Conservation (phyloP, 768 basidiomycete genomes). For the Suillus paluster region DNA sequence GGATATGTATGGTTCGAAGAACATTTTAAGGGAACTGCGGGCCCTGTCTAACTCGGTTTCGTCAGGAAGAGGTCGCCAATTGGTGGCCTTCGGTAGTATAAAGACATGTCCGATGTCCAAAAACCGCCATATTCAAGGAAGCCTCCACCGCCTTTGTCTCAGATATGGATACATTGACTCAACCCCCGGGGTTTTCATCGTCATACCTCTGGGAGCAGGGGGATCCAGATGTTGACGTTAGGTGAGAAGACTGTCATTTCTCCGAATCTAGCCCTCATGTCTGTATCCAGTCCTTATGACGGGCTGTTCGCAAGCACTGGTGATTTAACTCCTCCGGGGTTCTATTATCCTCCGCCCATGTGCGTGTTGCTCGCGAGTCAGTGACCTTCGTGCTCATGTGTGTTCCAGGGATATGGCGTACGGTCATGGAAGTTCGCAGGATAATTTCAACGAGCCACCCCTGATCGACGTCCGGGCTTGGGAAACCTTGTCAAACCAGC, state of each 20-base stretch:
- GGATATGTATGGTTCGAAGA: no score
- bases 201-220: not conserved
- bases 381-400: not conserved
- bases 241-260: not conserved
- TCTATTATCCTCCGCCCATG: not conserved
- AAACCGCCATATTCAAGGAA: constrained; percentile 5
- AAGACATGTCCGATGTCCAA: not conserved
- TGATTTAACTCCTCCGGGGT: not conserved
- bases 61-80: not conserved
- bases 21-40: not conserved
- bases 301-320: not conserved
- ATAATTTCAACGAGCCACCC: not conserved
- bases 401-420: not conserved
- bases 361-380: not conserved
- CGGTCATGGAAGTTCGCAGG: not conserved
- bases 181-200: not conserved
- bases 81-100: not conserved
- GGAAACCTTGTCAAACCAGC: not conserved
- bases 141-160: constrained; percentile 3
- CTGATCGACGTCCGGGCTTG: not conserved
- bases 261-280: not conserved
- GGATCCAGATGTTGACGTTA: not conserved
- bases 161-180: constrained; percentile 5
- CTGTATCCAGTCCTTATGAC: not conserved
- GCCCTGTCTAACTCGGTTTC: not conserved